phyloP scores from a whole-genome alignment of 305 asterid species.

The Fraxinus floribunda region DNA sequence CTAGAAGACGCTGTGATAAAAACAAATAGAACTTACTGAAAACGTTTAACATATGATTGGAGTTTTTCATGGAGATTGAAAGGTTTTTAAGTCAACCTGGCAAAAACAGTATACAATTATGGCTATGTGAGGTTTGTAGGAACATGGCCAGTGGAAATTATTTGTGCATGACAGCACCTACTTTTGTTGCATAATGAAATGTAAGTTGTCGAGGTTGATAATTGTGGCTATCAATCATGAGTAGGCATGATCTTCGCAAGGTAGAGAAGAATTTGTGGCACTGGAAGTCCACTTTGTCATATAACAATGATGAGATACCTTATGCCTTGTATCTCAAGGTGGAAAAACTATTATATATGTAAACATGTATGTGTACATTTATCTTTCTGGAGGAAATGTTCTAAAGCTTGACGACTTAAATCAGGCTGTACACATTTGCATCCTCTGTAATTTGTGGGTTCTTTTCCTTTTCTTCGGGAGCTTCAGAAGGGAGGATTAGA shows the following conservation, averaged over 20 bases:
- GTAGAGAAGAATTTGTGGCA: not conserved
- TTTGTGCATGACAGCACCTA: not conserved
- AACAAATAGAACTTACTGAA: not conserved
- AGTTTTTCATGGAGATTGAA: not conserved
- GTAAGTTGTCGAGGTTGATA: not conserved
- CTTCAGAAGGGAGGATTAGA: not conserved
- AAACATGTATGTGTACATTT: not conserved
- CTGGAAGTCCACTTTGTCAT: not conserved
- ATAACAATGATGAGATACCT: not conserved
- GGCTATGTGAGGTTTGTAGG: not conserved
- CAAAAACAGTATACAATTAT: not conserved
- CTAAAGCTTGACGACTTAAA: not conserved
- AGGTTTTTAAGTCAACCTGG: not conserved
- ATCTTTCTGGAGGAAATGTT: not conserved
- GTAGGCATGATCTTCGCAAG: not conserved
- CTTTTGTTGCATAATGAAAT: not conserved
- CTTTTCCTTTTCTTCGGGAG: not conserved
- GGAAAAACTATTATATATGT: not conserved
- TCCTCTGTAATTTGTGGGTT: not conserved
- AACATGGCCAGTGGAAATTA: not conserved
- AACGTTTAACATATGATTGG: not conserved
- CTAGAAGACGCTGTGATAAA: not conserved
- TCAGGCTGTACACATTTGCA: not conserved
- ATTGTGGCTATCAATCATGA: not conserved
- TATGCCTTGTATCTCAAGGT: not conserved